phyloP scores from a whole-genome alignment of 1,284 basidiomycete genomes.

The Ceratobasidium papillatum region DNA sequence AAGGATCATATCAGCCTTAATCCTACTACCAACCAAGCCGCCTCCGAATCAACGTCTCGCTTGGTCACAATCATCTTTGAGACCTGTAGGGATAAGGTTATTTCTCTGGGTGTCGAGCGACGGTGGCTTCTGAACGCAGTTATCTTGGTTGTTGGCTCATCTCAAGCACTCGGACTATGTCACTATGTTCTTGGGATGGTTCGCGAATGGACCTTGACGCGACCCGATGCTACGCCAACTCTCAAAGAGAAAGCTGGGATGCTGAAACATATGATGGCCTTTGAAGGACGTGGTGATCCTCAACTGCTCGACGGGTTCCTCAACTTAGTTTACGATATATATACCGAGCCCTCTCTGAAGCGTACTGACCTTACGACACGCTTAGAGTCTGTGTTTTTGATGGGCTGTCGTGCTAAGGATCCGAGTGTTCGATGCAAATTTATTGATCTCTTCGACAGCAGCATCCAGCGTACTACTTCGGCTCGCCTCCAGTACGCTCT shows the following conservation, averaged over 20 bases:
- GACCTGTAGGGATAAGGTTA: constrained; percentile 64
- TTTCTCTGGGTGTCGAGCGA: constrained; percentile 62
- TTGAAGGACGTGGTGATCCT: constrained; percentile 80
- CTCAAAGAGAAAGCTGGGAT: constrained; percentile 96
- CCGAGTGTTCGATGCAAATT: constrained; percentile 84
- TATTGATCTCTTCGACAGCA: constrained; percentile 89
- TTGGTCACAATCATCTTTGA: constrained; percentile 74
- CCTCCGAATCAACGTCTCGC: constrained; percentile 65
- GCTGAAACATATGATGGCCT: constrained; percentile 89
- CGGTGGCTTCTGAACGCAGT: constrained; percentile 43
- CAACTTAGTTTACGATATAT: constrained; percentile 93
- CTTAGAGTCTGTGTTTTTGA: constrained; percentile 91
- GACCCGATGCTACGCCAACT: constrained; percentile 83
- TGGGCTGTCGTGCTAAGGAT: constrained; percentile 90
- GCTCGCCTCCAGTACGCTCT: constrained; percentile 90
- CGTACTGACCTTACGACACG: constrained; percentile 94
- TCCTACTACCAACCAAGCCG: constrained; percentile 54
- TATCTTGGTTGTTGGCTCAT: constrained; percentile 81
- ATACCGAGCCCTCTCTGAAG: constrained; percentile 84
- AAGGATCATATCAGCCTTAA: constrained; percentile 85
- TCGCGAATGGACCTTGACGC: constrained; percentile 87
- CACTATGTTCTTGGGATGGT: constrained; percentile 88
- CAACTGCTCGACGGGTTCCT: constrained; percentile 85
- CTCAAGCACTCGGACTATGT: constrained; percentile 83
- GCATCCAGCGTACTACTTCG: constrained; percentile 83